Base-by-base conservation (phyloP, 108 stramenopile genomes). In the Skeletonema costatum region DNA sequence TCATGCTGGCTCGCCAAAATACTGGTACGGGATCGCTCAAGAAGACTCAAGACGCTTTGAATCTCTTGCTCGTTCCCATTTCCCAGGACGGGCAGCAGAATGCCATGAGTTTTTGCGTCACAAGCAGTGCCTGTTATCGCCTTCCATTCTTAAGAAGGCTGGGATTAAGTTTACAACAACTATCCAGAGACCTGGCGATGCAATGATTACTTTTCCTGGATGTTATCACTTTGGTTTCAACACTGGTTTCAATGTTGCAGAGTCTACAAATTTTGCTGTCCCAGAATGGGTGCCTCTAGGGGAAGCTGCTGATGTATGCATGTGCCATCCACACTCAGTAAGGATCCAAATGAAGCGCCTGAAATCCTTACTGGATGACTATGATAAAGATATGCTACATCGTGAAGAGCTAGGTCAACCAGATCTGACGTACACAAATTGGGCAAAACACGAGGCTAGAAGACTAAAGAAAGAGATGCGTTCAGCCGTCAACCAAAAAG, bases 141-240 rank as follows among this genome's bases (percentile, higher is more conserved):
- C 99, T 30, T 64, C 77, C 19, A 82, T 93, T 58, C 77, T 99
- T 32, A 84, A 88, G 75, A 95, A 97, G 70, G 92, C 95, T 5
- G 97, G 97, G n/a, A 97, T 99, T 30, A 71, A 72, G n/a, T 97
- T 90, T 71, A 92, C 88, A 48, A 97, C 89, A n/a, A 87, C 85
- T 35, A 88, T 99, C 21, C 99, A 99, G 77, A 82, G 88, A 58
- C 90, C 97, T 5, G 99, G 99, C 3, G 99, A 99, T 83, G 96
- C 96, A 75, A 82, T 99, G 35, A 93, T 99, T 17, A 99, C 99
- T 31, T 97, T 97, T 66, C 98, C 99, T 5, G 95, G 89, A 30
- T 78, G 93, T 32, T 99, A 99, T 79, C 99, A 99, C 75, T 96
- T 95, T 70, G 98, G 99, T 31, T 98, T 99, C 89, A 99, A 99